phyloP scores from a whole-genome alignment of 163 green algal genomes.

The Chlamydomonas reinhardtii region DNA sequence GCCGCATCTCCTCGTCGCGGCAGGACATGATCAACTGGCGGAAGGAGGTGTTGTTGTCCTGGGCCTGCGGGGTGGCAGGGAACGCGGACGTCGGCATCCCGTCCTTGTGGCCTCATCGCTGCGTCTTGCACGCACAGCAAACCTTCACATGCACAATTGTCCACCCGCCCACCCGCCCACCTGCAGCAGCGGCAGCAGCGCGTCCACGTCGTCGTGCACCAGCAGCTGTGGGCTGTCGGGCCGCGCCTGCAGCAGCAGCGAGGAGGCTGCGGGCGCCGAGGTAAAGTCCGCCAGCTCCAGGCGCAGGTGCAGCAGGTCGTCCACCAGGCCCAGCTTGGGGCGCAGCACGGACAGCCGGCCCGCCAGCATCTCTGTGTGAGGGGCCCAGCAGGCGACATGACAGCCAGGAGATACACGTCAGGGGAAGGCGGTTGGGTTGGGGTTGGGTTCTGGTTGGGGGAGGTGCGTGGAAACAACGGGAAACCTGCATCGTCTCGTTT shows the following conservation, averaged over 20 bases:
- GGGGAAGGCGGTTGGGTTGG: too few species aligned
- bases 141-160: too few species aligned
- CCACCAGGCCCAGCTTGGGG: slow-evolving; percentile 29
- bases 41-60: slow-evolving; percentile 29
- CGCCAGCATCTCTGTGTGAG: slow-evolving; percentile 3
- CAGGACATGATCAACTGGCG: slow-evolving; percentile 21
- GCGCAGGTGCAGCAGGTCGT: slow-evolving; percentile 33
- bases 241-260: slow-evolving; percentile 39
- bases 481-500: too few species aligned
- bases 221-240: slow-evolving; percentile 4
- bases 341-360: slow-evolving; percentile 39
- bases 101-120: too few species aligned
- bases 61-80: slow-evolving; percentile 1
- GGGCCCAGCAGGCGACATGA: too few species aligned
- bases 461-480: too few species aligned
- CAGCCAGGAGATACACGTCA: too few species aligned
- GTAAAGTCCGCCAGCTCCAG: slow-evolving; percentile 42
- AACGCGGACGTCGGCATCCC: too few species aligned
- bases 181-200: slow-evolving; percentile 39
- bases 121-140: too few species aligned
- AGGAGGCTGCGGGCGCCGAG: neutral
- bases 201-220: slow-evolving; percentile 33
- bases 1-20: neutral
- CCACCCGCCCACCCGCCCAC: neutral
- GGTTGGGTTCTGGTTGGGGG: too few species aligned